Evolutionary conservation across 2,329 filamentous ascomycete genomes (phyloP).

Genomic region (Aspergillus vadensis): DNA sequence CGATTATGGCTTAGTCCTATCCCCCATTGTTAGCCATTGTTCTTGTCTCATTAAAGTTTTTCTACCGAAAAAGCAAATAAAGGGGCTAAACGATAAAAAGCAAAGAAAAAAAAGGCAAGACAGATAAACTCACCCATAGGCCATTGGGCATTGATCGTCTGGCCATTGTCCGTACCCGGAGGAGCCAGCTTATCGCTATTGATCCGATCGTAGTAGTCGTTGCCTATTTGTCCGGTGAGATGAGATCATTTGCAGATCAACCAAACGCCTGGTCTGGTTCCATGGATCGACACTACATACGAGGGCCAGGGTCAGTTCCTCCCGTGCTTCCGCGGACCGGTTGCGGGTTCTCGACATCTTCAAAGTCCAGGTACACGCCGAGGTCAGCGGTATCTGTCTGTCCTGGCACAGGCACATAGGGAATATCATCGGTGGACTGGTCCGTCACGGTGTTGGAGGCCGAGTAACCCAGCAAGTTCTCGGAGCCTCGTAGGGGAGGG

Average conservation of each 20-base stretch:
- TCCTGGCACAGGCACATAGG: conserved; percentile 50
- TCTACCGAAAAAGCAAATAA: too few species aligned
- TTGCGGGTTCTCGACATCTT: conserved; percentile 54
- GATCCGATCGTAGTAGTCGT: conserved; percentile 54
- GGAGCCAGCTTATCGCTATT: conserved; percentile 59
- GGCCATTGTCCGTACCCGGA: conserved; percentile 53
- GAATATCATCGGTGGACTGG: conserved; percentile 39
- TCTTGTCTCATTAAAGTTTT: neutral
- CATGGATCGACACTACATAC: conserved; percentile 28
- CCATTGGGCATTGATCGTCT: conserved; percentile 53
- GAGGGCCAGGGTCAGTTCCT: conserved; percentile 56
- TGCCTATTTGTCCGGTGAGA: conserved; percentile 31
- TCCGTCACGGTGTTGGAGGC: conserved; percentile 38
- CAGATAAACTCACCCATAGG: conserved; percentile 46
- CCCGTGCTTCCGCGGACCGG: conserved; percentile 57
- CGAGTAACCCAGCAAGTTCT: conserved; percentile 43
- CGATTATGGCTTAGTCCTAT: conserved; percentile 51
- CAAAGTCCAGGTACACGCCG: conserved; percentile 58
- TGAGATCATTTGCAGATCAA: neutral
- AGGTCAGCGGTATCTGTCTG: conserved; percentile 55
- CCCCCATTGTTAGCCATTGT: conserved; percentile 8
- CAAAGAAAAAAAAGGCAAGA: neutral
- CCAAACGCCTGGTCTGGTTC: neutral
- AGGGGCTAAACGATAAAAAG: too few species aligned
- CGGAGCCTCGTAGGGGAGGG: conserved; percentile 32